Conservation (phyloP, 257 asterid genomes). For the Scutellaria galericulata region DNA sequence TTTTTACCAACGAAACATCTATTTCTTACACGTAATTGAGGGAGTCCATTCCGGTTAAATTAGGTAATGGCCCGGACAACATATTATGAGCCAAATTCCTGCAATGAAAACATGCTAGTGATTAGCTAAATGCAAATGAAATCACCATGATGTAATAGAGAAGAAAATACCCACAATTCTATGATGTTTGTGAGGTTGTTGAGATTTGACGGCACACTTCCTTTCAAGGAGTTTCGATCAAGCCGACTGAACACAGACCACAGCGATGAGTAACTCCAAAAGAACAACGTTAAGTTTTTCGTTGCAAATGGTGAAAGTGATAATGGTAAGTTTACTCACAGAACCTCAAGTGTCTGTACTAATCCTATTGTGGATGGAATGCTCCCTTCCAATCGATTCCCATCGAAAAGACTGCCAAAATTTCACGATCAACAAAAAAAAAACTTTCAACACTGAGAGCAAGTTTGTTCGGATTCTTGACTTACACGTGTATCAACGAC, state of each 20-base stretch:
- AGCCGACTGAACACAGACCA: constrained; percentile 64
- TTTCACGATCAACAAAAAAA: not conserved
- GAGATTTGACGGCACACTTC: constrained; percentile 61
- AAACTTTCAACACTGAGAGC: constrained; percentile 1
- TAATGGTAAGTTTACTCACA: constrained; percentile 65
- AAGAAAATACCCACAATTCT: constrained; percentile 70
- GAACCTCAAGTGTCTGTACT: constrained; percentile 86
- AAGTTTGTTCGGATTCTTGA: constrained; percentile 14
- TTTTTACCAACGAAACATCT: not conserved
- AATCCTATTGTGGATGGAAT: constrained; percentile 76
- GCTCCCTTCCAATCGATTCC: constrained; percentile 69
- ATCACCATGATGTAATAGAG: not conserved
- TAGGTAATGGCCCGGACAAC: constrained; percentile 75
- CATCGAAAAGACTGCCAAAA: constrained; percentile 68
- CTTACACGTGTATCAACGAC: constrained; percentile 89
- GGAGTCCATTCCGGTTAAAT: constrained; percentile 75
- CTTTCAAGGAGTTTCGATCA: constrained; percentile 73
- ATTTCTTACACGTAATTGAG: constrained; percentile 77
- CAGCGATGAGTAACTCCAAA: not conserved
- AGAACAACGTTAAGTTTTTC: not conserved
- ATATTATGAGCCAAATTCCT: constrained; percentile 88
- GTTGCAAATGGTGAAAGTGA: constrained; percentile 13
- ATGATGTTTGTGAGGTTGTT: constrained; percentile 71
- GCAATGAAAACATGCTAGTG: constrained; percentile 20
- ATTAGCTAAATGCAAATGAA: constrained; percentile 1